phyloP scores from a whole-genome alignment of 2,329 filamentous ascomycete species.

The Ascochyta lentis region DNA sequence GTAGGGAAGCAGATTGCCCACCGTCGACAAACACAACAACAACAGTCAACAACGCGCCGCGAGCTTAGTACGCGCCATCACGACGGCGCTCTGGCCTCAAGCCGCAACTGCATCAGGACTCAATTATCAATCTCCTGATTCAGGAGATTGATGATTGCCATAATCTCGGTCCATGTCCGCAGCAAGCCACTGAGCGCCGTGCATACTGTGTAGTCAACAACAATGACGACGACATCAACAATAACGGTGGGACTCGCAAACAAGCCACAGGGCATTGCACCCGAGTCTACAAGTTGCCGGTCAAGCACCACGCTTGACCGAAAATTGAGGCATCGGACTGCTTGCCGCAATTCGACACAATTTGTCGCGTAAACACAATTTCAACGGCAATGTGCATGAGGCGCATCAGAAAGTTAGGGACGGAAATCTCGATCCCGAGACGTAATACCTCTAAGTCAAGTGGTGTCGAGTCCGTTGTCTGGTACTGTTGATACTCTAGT shows the following conservation, averaged over 20 bases:
- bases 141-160: constrained; percentile 14
- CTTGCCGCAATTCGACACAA: constrained; percentile 10
- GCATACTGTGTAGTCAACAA: background rate
- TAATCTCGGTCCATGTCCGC: constrained; percentile 4
- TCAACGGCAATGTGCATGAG: background rate
- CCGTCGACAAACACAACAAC: background rate
- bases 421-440: background rate
- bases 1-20: constrained; percentile 3
- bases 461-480: background rate
- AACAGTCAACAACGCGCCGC: constrained; percentile 11
- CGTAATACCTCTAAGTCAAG: background rate
- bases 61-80: constrained; percentile 11
- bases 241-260: background rate
- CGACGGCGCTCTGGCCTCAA: constrained; percentile 4
- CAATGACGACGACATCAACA: background rate
- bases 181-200: constrained; percentile 8
- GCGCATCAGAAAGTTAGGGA: background rate
- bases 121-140: too few species aligned
- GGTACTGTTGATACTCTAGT: constrained; percentile 9
- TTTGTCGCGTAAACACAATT: constrained; percentile 4
- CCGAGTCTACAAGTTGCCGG: constrained; percentile 1
- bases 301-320: background rate
- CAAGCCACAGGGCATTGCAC: background rate
- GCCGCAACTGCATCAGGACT: background rate
- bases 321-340: background rate